These are phyloP conservation scores for Podaxis sp. DNA, from an alignment of 768 basidiomycete species.

Conservation along the genomic window DNA sequence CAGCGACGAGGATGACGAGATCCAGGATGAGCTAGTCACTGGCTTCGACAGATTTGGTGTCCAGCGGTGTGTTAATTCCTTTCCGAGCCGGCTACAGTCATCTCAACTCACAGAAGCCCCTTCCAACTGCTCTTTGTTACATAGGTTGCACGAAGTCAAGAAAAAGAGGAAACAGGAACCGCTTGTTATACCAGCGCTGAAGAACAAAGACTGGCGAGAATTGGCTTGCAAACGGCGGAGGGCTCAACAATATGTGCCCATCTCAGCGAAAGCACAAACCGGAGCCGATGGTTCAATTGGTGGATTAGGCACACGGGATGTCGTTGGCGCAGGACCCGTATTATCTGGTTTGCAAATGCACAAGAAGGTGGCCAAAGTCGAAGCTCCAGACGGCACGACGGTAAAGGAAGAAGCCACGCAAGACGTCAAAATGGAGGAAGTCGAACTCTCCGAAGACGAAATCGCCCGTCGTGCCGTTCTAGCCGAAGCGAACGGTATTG, in stretches of 20 bases:
- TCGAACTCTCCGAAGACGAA: constrained; percentile 71
- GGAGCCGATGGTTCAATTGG: constrained; percentile 74
- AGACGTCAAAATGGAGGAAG: constrained; percentile 29
- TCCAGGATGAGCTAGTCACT: constrained; percentile 65
- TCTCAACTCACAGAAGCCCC: constrained; percentile 72
- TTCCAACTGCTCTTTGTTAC: constrained; percentile 17
- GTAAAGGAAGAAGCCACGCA: constrained; percentile 18
- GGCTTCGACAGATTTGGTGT: constrained; percentile 70
- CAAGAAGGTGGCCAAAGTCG: constrained; percentile 28
- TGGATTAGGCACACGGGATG: constrained; percentile 68
- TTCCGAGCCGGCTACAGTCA: constrained; percentile 30
- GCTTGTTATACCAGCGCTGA: constrained; percentile 79
- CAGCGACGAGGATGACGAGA: constrained; percentile 54
- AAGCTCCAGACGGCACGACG: constrained; percentile 18
- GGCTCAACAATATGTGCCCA: constrained; percentile 59
- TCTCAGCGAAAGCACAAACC: constrained; percentile 47
- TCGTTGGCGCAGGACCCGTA: constrained; percentile 75
- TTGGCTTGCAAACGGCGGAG: constrained; percentile 62
- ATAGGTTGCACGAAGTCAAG: constrained; percentile 41
- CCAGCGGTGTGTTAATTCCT: constrained; percentile 73
- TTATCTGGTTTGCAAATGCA: constrained; percentile 60
- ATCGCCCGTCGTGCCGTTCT: constrained; percentile 77
- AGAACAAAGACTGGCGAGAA: constrained; percentile 91
- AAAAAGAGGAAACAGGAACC: constrained; percentile 48
- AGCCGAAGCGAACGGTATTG: constrained; percentile 42